These are phyloP conservation scores for Fusarium zealandicum DNA, from an alignment of 2,329 filamentous ascomycete genomes.

Conservation along the genomic window DNA sequence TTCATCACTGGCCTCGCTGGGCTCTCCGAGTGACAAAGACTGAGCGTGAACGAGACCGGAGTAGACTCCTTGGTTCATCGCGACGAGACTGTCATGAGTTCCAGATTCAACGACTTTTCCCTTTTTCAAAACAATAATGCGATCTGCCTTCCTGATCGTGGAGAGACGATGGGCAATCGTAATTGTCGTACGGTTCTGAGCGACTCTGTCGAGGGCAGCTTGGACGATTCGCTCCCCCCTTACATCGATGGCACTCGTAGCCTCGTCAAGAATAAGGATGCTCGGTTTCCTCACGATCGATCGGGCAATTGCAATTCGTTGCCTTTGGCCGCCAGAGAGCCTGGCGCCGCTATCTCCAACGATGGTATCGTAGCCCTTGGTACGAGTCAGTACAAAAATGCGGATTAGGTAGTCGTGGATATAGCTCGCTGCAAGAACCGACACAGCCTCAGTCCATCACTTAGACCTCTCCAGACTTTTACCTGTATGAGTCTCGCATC, in stretches of 20 bases:
- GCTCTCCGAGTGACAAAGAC: conserved; percentile 61
- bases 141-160: conserved; percentile 79
- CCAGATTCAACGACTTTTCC: conserved; percentile 77
- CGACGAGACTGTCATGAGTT: conserved; percentile 75
- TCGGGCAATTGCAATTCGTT: conserved; percentile 79
- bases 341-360: conserved; percentile 82
- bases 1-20: conserved; percentile 47
- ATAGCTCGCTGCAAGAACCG: too few relatives aligned
- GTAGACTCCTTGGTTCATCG: conserved; percentile 68
- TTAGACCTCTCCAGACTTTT: too few relatives aligned
- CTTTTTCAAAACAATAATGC: conserved; percentile 77
- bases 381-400: conserved; percentile 14
- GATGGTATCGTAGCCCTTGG: conserved; percentile 71
- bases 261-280: conserved; percentile 79
- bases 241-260: conserved; percentile 71
- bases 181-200: conserved; percentile 71
- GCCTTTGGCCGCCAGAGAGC: conserved; percentile 84
- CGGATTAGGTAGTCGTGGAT: not conserved
- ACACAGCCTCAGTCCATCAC: too few relatives aligned
- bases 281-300: conserved; percentile 75
- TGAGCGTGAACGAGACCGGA: conserved; percentile 71
- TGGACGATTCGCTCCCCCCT: conserved; percentile 68
- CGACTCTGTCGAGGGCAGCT: conserved; percentile 67
- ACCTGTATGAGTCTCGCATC: too few relatives aligned
- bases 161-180: conserved; percentile 78